A percentile compares a stretch with the other conserved stretches of the same genome.
Conservation (phyloP, 257 asterid species). For the Capsicum pubescens region DNA sequence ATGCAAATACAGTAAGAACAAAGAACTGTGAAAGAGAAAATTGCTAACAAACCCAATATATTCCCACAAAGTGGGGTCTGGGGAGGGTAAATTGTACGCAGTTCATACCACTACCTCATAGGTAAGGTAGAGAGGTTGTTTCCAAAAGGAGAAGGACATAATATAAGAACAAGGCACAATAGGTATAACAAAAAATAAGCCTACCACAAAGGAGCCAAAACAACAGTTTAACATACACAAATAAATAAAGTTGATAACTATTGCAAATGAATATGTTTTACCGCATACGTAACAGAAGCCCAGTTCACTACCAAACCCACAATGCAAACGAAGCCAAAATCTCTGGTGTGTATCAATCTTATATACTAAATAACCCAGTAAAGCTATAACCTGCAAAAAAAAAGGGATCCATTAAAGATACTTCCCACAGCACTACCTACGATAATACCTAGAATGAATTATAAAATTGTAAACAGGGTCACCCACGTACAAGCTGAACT, state of each 20-base stretch:
- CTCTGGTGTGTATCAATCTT: constrained; percentile 66
- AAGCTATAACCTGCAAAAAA: constrained; percentile 64
- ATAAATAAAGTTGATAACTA: not conserved
- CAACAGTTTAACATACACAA: not conserved
- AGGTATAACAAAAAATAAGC: too few relatives aligned
- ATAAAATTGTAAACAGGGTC: not conserved
- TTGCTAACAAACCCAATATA: too few relatives aligned
- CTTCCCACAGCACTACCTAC: not conserved
- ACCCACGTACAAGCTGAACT: too few relatives aligned
- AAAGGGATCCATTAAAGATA: constrained; percentile 15
- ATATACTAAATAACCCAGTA: constrained; percentile 70
- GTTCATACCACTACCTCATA: too few relatives aligned
- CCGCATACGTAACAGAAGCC: constrained; percentile 60
- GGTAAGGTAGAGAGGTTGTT: too few relatives aligned
- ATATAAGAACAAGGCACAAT: too few relatives aligned
- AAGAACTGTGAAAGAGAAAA: too few relatives aligned
- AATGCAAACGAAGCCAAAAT: constrained; percentile 71
- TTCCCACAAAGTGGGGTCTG: too few relatives aligned
- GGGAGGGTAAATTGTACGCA: too few relatives aligned
- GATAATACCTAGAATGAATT: not conserved
- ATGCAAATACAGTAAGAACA: too few relatives aligned
- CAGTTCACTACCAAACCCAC: constrained; percentile 74
- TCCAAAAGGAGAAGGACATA: too few relatives aligned
- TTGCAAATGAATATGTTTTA: constrained; percentile 20
- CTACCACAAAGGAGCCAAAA: not conserved